Evolutionary conservation across 2,329 filamentous ascomycete genomes (phyloP).

Genomic region (Xylariomycetidae sp.): DNA sequence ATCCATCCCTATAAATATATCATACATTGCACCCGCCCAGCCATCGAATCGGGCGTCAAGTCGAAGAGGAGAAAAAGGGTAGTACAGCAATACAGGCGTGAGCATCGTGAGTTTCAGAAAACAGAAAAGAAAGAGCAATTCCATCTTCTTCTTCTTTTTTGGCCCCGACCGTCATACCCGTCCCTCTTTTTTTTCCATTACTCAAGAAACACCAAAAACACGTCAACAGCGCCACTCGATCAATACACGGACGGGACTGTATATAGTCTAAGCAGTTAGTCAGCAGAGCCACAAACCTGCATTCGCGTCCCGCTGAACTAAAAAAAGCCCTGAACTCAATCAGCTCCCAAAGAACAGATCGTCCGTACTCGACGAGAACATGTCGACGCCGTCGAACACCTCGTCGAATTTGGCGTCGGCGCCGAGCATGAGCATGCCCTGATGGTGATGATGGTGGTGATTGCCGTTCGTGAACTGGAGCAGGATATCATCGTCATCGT

Average conservation of each 20-base stretch:
- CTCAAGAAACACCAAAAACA: no score
- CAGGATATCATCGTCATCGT: slow-evolving; percentile 44
- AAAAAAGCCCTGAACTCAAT: no score
- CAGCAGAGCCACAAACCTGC: no score
- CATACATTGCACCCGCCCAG: neutral
- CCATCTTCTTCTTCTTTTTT: neutral
- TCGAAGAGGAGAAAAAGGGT: neutral
- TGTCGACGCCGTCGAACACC: slow-evolving; percentile 45
- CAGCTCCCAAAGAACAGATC: slow-evolving; percentile 49
- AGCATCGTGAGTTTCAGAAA: neutral
- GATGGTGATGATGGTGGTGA: no score
- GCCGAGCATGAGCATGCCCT: slow-evolving; percentile 43
- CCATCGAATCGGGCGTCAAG: neutral
- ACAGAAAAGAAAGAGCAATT: neutral
- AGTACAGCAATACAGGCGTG: neutral
- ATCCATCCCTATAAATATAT: no score
- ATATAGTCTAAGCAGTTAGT: no score
- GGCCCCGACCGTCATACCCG: slow-evolving; percentile 2
- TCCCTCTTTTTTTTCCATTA: neutral
- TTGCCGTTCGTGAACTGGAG: slow-evolving; percentile 41
- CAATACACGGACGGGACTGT: no score
- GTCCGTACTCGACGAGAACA: slow-evolving; percentile 46
- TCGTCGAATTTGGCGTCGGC: slow-evolving; percentile 46
- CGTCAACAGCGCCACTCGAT: no score
- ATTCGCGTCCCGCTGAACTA: no score